A percentile compares a stretch with the other conserved stretches of the same genome.
phyloP scores from a whole-genome alignment of 441 rosid species.

The Erodium moschatum region DNA sequence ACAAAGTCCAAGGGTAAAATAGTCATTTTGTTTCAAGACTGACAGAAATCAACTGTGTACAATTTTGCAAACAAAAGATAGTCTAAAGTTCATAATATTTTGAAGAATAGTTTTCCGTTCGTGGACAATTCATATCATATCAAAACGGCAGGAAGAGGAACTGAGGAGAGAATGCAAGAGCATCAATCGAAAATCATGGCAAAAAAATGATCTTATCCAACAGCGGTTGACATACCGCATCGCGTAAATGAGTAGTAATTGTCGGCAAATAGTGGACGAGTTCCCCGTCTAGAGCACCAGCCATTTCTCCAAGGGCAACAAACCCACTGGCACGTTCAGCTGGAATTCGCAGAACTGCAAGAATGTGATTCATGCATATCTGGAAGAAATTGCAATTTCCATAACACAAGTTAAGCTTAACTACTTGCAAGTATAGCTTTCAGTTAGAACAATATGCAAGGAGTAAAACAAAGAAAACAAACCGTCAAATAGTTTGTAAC shows the following conservation, averaged over 20 bases:
- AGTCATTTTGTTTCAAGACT: too few species aligned
- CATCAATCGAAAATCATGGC: constrained; percentile 18
- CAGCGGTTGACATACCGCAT: constrained; percentile 62
- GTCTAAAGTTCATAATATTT: too few species aligned
- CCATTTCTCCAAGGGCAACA: constrained; percentile 99
- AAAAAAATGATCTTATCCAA: constrained; percentile 16
- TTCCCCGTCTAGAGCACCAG: constrained; percentile 99
- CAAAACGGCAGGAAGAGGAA: constrained; percentile 14
- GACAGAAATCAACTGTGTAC: not conserved
- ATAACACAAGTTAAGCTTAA: constrained; percentile 15
- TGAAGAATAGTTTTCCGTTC: too few species aligned
- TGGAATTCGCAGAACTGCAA: constrained; percentile 73
- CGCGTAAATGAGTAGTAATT: constrained; percentile 85
- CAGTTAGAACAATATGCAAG: constrained; percentile 7
- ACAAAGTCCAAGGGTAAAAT: too few species aligned
- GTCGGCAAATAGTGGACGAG: constrained; percentile 94
- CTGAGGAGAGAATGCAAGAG: constrained; percentile 17
- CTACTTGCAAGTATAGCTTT: constrained; percentile 11
- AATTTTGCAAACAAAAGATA: too few species aligned
- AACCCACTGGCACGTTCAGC: constrained; percentile 99
- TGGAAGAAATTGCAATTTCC: constrained; percentile 30
- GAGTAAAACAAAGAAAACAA: constrained; percentile 27
- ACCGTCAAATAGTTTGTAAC: constrained; percentile 90
- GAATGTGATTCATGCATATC: constrained; percentile 98
- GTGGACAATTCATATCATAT: constrained; percentile 7